Base-by-base conservation (phyloP, 108 stramenopile genomes). In the Bacterosira constricta region DNA sequence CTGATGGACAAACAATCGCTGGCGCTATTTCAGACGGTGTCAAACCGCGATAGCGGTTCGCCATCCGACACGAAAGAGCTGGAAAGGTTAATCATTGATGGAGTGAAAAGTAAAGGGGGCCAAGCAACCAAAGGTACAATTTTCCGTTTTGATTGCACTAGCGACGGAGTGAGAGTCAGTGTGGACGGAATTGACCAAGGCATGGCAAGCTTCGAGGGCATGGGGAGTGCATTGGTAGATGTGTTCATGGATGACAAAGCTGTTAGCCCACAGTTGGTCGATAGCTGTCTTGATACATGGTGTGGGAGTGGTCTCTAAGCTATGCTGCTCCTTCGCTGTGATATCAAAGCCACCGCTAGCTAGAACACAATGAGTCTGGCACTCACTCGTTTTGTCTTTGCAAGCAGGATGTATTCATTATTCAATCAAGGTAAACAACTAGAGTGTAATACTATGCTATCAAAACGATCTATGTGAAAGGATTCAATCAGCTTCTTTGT, bases 191-290 rank as follows among this genome's bases (percentile, higher is more conserved):
- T 27, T 25, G 37, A 26, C 8, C 75, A 70, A 37, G 75, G 75
- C 29, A 32, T 25, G 0, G 69, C 63, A 41, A 26, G n/a, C 1
- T 57, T 69, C 52, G 51, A 38, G 3, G 69, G 36, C 11, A 52
- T 77, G 62, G 69, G 56, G 0, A 71, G 52, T 45, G 46, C 66
- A 11, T 71, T 77, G 41, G 61, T 71, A 0, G 69, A 77, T 49
- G 63, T 71, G 20, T 77, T 71, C 42, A 62, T 63, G 62, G 76
- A 77, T 65, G 76, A 77, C 32, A 71, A 77, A 39, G 60, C 75
- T 32, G 69, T 77, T 6, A 64, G 70, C 31, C 76, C 76, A 7
- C 38, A 35, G 53, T 54, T 77, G 51, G 53, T 64, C 12, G 62
- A 77, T 15, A 77, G 58, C 23, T 77, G 76, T 17, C 31, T 77